phyloP scores from a whole-genome alignment of 768 basidiomycete genomes.

The Infundibulicybe gibba region DNA sequence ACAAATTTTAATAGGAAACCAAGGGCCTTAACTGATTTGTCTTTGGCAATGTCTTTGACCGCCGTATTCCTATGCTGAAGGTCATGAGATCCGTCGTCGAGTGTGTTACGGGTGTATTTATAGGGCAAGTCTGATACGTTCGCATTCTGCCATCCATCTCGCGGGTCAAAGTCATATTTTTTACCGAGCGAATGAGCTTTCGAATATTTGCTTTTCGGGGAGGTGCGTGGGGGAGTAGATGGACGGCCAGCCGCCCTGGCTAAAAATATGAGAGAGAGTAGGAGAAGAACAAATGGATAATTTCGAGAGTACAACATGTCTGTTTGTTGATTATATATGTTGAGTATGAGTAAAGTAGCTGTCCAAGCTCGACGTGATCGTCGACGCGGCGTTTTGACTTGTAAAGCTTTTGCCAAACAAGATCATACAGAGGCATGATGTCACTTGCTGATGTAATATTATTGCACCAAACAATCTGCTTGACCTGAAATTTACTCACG shows the following conservation, averaged over 20 bases:
- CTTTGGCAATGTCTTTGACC: not conserved
- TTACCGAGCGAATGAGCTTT: constrained; percentile 62
- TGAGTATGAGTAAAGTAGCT: too few species aligned
- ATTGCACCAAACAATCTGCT: too few species aligned
- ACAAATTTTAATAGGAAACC: constrained; percentile 27
- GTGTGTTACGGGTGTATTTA: constrained; percentile 49
- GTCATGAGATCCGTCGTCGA: constrained; percentile 1
- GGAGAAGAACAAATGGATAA: not conserved
- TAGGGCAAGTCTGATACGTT: constrained; percentile 60
- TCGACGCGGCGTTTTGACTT: too few species aligned
- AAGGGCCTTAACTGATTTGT: constrained; percentile 4
- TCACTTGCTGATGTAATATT: too few species aligned
- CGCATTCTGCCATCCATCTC: constrained; percentile 70
- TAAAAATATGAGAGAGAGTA: constrained; percentile 14
- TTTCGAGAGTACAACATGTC: too few species aligned
- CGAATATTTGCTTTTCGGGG: constrained; percentile 37
- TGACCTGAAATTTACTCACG: not conserved
- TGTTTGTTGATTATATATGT: too few species aligned
- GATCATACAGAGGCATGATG: too few species aligned
- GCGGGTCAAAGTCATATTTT: constrained; percentile 55
- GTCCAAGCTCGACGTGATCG: too few species aligned
- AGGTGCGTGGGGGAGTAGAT: constrained; percentile 16
- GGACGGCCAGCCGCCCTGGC: constrained; percentile 13
- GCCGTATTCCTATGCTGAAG: too few species aligned
- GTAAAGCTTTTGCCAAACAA: too few species aligned